Evolutionary conservation across 2,329 filamentous ascomycete genomes (phyloP), one percentile per base, ranked within the genome.

Genomic region (Hymenoscyphus occultus): DNA sequence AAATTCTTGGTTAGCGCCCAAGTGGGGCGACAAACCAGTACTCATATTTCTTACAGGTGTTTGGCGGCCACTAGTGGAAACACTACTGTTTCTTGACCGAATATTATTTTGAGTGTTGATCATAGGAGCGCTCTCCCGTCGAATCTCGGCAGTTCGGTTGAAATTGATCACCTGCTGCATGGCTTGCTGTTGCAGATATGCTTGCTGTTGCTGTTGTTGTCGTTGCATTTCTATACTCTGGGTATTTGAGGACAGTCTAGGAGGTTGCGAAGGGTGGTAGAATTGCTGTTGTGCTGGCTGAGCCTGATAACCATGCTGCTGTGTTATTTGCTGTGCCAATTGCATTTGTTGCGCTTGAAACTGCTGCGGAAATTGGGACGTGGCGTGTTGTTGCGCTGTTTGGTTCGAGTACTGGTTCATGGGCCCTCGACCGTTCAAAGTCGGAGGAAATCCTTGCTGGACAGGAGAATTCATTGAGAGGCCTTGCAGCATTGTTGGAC

Each of bases 391-490:
- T 51, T 51, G 45, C n/a, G 22, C 22, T 51, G n/a, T 7, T 22
- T 51, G 45, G 7, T 22, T 51, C 7, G 45, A n/a, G 6, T 22
- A 22, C 22, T 51, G 45, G 35, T 62, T 40, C 56, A 59, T 45
- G 48, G 39, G 48, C 13, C 58, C 42, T 22, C 16, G 45, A 19
- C 39, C 35, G 16, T 13, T 48, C 51, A 42, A 51, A 19, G 59
- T 35, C 56, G 63, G 6, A 31, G 32, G 31, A 28, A 42, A 59
- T 19, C 56, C 58, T 60, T 66, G 67, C 40, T 72, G 71, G 13
- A 67, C 62, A 39, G 72, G 72, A 1, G 72, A 73, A 12, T 69
- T 63, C 68, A 72, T 71, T 10, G 69, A 69, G n/a, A 71, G 64
- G 2, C 65, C 63, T 59, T 73, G 72, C 5, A 72, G 45, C 19